Conservation (phyloP, 306 rosid genomes). For the Cicer judaicum region DNA sequence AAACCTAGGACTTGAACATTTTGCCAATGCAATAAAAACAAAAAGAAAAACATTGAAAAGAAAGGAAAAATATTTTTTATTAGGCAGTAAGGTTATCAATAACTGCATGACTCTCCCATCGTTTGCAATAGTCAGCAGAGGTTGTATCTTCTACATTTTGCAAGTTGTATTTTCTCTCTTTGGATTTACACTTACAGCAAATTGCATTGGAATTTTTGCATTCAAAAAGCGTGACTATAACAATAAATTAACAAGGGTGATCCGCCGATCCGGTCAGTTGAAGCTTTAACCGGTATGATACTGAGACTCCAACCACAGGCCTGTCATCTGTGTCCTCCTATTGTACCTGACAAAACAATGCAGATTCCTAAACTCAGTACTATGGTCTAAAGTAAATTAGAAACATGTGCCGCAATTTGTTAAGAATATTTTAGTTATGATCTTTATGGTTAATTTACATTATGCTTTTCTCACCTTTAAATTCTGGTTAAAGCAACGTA, state of each 20-base stretch:
- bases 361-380: constrained; percentile 2
- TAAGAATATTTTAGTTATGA: not conserved
- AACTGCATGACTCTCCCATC: not conserved
- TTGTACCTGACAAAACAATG: not conserved
- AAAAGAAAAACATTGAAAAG: too few species aligned
- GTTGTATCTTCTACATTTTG: not conserved
- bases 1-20: too few species aligned
- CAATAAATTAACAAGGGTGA: constrained; percentile 17
- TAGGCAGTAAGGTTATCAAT: not conserved
- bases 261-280: not conserved
- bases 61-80: too few species aligned
- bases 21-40: too few species aligned
- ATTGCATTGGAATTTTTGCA: constrained; percentile 15
- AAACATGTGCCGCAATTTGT: not conserved
- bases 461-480: not conserved
- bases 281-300: constrained; percentile 2
- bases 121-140: not conserved
- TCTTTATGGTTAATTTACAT: not conserved
- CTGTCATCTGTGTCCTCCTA: constrained; percentile 5
- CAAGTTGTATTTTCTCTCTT: not conserved
- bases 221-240: constrained; percentile 5
- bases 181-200: not conserved
- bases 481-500: not conserved
- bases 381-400: too few species aligned
- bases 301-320: not conserved